These are phyloP conservation scores for Agrocybe chaxingu DNA, from an alignment of 768 basidiomycete genomes.

Conservation along the genomic window DNA sequence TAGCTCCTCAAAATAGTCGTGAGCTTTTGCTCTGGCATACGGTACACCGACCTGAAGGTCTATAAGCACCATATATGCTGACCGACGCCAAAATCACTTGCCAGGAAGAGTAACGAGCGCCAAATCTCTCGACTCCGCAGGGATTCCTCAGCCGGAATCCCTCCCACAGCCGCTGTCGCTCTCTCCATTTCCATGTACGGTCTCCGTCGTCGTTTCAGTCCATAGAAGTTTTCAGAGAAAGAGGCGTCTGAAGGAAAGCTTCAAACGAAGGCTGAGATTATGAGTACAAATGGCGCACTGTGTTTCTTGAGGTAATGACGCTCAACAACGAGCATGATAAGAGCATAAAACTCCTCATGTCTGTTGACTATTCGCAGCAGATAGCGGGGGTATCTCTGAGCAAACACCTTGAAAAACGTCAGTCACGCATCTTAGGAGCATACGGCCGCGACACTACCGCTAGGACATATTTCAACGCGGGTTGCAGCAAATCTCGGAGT, in stretches of 20 bases:
- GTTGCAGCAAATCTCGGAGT: slow-evolving; percentile 86
- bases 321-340: slow-evolving; percentile 87
- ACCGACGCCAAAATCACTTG: slow-evolving; percentile 32
- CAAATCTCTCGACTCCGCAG: slow-evolving; percentile 66
- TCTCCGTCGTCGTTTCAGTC: slow-evolving; percentile 73
- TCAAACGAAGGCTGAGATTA: background rate
- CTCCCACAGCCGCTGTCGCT: slow-evolving; percentile 63
- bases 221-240: slow-evolving; percentile 96
- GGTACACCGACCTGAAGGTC: slow-evolving; percentile 74
- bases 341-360: slow-evolving; percentile 95
- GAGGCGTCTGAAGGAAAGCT: slow-evolving; percentile 64
- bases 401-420: slow-evolving; percentile 68
- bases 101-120: slow-evolving; percentile 78
- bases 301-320: slow-evolving; percentile 85
- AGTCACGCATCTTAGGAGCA: background rate
- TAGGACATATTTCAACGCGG: slow-evolving; percentile 91
- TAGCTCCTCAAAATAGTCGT: slow-evolving; percentile 86
- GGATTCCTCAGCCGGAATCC: slow-evolving; percentile 60
- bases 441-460: slow-evolving; percentile 52
- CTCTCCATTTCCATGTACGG: slow-evolving; percentile 71
- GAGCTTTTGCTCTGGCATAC: slow-evolving; percentile 83
- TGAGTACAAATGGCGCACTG: slow-evolving; percentile 44
- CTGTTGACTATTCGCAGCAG: slow-evolving; percentile 86
- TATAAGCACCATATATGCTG: background rate
- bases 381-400: slow-evolving; percentile 92